phyloP scores from a whole-genome alignment of 164 flowering plant species.

The Protea cynaroides region DNA sequence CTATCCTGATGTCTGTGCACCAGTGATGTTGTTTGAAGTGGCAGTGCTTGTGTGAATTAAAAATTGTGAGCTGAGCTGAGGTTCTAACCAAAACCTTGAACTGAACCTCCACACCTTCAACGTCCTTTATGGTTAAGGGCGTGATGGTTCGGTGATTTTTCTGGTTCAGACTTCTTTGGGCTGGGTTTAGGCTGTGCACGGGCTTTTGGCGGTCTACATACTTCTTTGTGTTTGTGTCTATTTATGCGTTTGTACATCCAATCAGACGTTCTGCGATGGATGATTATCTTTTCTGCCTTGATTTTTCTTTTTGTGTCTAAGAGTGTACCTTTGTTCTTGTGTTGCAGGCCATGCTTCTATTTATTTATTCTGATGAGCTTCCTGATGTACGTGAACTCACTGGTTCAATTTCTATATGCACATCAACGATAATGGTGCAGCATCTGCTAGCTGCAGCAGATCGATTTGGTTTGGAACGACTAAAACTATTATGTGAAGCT shows the following conservation, averaged over 20 bases:
- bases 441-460: slow-evolving; percentile 92
- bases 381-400: slow-evolving; percentile 55
- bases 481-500: slow-evolving; percentile 74
- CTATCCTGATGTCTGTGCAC: too few species aligned
- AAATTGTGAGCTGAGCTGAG: too few species aligned
- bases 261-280: background rate
- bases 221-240: background rate
- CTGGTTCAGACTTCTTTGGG: background rate
- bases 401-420: slow-evolving; percentile 39
- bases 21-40: too few species aligned
- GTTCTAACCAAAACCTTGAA: too few species aligned
- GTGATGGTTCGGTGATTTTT: background rate
- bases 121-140: background rate
- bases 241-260: background rate
- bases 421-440: slow-evolving; percentile 62
- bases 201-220: background rate
- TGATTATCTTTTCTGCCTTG: background rate
- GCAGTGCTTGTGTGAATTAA: too few species aligned
- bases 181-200: background rate
- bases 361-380: slow-evolving; percentile 72
- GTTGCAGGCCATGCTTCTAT: slow-evolving; percentile 76
- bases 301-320: slow-evolving; percentile 3
- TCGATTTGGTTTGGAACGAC: slow-evolving; percentile 67
- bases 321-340: slow-evolving; percentile 1
- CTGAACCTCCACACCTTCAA: too few species aligned